Evolutionary conservation across 2,329 filamentous ascomycete genomes (phyloP).

Genomic region (Diaporthe vexans): DNA sequence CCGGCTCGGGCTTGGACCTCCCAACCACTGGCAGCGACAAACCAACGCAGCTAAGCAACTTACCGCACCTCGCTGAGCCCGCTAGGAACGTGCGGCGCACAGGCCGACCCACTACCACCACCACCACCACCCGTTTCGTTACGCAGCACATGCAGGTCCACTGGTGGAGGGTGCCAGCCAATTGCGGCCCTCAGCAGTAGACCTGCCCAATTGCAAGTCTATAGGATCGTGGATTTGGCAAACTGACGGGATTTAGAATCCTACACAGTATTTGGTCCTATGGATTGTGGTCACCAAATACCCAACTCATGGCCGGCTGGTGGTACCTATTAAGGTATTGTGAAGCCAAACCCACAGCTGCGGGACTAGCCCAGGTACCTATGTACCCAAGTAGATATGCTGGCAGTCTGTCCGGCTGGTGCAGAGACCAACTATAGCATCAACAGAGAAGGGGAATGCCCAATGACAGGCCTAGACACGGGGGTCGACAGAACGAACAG

Average conservation of each 20-base stretch:
- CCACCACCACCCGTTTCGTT: slow-evolving; percentile 11
- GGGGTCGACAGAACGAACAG: not conserved
- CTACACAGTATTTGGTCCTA: too few relatives aligned
- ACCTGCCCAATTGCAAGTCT: not conserved
- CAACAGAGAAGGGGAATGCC: not conserved
- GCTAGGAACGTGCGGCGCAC: too few relatives aligned
- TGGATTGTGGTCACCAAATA: not conserved
- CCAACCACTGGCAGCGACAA: not conserved
- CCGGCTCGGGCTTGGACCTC: not conserved
- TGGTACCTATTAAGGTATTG: too few relatives aligned
- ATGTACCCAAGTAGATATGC: too few relatives aligned
- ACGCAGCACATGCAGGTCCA: slow-evolving; percentile 22
- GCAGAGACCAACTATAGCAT: not conserved
- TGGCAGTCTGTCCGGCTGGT: too few relatives aligned
- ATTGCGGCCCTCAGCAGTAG: not conserved
- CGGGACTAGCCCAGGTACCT: not conserved
- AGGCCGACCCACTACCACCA: not conserved
- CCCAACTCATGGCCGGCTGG: not conserved
- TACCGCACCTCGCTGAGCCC: not conserved
- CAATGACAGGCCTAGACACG: not conserved
- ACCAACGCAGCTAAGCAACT: not conserved
- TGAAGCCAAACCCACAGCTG: not conserved
- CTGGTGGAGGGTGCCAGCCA: slow-evolving; percentile 13
- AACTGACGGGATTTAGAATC: not conserved
- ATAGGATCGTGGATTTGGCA: slow-evolving; percentile 22